Evolutionary conservation across 2,329 filamentous ascomycete species (phyloP).

Genomic region (Sclerotinia borealis): DNA sequence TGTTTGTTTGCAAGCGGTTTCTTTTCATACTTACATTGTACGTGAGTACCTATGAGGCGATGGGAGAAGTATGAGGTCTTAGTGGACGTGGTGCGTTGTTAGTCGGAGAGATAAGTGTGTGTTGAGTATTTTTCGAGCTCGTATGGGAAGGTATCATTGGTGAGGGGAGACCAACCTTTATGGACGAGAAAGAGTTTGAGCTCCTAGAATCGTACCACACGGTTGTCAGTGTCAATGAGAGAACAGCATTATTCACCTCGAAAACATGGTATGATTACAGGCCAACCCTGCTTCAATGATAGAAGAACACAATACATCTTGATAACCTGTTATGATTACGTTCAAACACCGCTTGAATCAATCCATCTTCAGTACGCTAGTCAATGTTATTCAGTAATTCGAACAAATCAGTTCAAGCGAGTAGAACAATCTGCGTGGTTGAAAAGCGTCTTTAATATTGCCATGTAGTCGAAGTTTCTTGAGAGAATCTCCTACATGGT

Average conservation of each 20-base stretch:
- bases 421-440: no score
- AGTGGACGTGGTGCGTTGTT: not conserved
- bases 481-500: not conserved
- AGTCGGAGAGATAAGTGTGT: not conserved
- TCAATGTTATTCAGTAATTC: no score
- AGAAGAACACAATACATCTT: not conserved
- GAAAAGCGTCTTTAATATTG: not conserved
- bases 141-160: not conserved
- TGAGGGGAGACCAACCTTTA: not conserved
- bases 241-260: not conserved
- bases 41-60: not conserved
- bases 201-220: not conserved
- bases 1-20: not conserved
- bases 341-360: not conserved
- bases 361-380: no score
- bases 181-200: not conserved
- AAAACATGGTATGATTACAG: not conserved
- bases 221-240: no score
- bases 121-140: not conserved
- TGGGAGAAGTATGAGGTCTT: no score
- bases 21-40: not conserved
- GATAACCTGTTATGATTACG: not conserved
- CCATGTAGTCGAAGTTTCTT: no score
- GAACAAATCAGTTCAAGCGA: not conserved
- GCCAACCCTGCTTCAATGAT: not conserved